phyloP scores from a whole-genome alignment of 805 yeast genomes.

The Barnettozyma salicaria region DNA sequence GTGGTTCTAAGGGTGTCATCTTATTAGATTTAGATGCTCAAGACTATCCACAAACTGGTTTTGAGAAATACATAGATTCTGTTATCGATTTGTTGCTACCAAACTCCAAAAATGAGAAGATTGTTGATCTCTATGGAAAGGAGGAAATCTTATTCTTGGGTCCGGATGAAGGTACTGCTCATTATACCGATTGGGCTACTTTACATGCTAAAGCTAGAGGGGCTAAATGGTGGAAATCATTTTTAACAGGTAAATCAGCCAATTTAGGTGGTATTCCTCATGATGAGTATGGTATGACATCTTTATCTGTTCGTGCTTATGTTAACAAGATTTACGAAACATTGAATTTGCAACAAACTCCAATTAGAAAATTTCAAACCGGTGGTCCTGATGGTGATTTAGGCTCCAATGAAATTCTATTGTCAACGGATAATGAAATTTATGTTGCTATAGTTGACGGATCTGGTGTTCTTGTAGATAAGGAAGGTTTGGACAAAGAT shows the following conservation, averaged over 20 bases:
- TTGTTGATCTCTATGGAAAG: slow-evolving; percentile 77
- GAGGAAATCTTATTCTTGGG: slow-evolving; percentile 95
- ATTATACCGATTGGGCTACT: slow-evolving; percentile 96
- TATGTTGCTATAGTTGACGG: slow-evolving; percentile 93
- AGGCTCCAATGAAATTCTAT: slow-evolving; percentile 89
- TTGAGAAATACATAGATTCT: slow-evolving; percentile 89
- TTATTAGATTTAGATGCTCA: slow-evolving; percentile 67
- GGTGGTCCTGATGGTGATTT: slow-evolving; percentile 99
- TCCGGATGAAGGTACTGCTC: slow-evolving; percentile 99
- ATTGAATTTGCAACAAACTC: slow-evolving; percentile 50
- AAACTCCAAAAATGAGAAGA: slow-evolving; percentile 77
- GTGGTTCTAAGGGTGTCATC: slow-evolving; percentile 97
- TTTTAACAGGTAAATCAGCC: slow-evolving; percentile 94
- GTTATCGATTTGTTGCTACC: slow-evolving; percentile 74
- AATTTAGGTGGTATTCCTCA: slow-evolving; percentile 95
- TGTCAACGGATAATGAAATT: slow-evolving; percentile 67
- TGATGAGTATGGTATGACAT: slow-evolving; percentile 97
- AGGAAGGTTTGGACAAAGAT: slow-evolving; percentile 74
- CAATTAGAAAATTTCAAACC: slow-evolving; percentile 80
- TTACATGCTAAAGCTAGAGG: slow-evolving; percentile 86
- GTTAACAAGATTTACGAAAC: slow-evolving; percentile 84
- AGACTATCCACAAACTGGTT: slow-evolving; percentile 74
- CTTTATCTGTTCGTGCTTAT: slow-evolving; percentile 87
- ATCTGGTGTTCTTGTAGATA: slow-evolving; percentile 90
- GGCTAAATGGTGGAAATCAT: slow-evolving; percentile 98